phyloP scores from a whole-genome alignment of 2,329 filamentous ascomycete genomes.

The Hypoxylon sp. region DNA sequence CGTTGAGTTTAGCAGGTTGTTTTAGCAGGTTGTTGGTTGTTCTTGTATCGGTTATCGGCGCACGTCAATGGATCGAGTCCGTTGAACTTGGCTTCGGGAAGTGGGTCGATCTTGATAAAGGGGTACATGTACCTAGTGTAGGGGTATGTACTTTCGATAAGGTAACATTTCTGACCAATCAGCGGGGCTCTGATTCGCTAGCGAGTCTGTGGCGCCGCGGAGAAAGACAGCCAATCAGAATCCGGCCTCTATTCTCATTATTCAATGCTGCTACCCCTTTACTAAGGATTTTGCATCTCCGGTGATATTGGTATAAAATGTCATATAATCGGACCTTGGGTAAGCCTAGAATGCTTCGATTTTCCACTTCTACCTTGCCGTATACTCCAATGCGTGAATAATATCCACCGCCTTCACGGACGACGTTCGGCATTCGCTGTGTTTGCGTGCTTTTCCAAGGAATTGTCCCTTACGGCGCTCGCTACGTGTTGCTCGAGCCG shows the following conservation, averaged over 20 bases:
- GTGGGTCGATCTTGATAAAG: constrained; percentile 22
- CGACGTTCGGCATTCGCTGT: constrained; percentile 14
- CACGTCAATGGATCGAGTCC: constrained; percentile 4
- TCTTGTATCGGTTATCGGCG: neutral
- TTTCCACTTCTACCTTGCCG: neutral
- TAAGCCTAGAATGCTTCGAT: neutral
- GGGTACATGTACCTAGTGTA: no score
- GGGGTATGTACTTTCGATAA: constrained; percentile 34
- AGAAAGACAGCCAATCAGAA: constrained; percentile 33
- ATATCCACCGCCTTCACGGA: constrained; percentile 6
- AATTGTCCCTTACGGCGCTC: neutral
- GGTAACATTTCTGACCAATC: constrained; percentile 35
- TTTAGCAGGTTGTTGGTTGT: constrained; percentile 2
- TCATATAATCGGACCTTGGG: neutral
- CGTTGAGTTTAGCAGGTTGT: constrained; percentile 6
- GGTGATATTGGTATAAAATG: constrained; percentile 11
- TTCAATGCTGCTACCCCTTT: constrained; percentile 23
- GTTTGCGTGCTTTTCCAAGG: constrained; percentile 3
- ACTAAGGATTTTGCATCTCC: constrained; percentile 33
- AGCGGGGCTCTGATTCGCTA: constrained; percentile 3
- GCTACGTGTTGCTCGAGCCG: neutral
- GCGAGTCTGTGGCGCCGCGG: constrained; percentile 32
- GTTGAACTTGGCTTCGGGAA: constrained; percentile 5
- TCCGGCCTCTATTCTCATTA: constrained; percentile 25
- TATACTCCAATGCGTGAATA: neutral